Conservation (phyloP, 1,139 yeast species). For the Nakaseomyces nivariensis region DNA sequence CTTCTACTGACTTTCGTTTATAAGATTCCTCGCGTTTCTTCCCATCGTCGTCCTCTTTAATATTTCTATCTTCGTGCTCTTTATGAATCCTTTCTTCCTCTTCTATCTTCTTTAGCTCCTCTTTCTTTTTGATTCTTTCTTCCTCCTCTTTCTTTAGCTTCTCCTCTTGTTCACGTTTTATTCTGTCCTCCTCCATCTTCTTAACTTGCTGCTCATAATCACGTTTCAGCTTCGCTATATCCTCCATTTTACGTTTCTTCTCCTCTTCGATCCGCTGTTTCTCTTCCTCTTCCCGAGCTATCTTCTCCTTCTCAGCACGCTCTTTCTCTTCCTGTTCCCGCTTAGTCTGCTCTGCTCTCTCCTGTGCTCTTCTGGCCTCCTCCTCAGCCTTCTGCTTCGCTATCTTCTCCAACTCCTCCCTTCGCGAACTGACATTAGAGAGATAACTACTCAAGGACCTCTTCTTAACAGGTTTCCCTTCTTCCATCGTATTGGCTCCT, state of each 20-base stretch:
- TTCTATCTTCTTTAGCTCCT: constrained; percentile 1
- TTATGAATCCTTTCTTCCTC: constrained; percentile 3
- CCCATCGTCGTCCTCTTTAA: not conserved
- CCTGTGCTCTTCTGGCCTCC: constrained; percentile 4
- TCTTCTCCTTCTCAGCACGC: not conserved
- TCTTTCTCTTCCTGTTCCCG: not conserved
- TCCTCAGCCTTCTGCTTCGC: constrained; percentile 8
- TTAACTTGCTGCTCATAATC: not conserved
- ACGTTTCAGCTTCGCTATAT: not conserved
- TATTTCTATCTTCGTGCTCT: constrained; percentile 2
- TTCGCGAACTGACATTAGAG: constrained; percentile 26
- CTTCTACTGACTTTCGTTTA: not conserved
- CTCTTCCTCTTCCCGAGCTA: not conserved
- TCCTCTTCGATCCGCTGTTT: not conserved
- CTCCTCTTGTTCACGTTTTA: not conserved
- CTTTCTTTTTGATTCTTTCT: constrained; percentile 2
- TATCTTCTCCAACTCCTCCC: constrained; percentile 24
- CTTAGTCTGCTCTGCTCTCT: not conserved
- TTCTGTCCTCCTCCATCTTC: constrained; percentile 5
- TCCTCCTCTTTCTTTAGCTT: constrained; percentile 1
- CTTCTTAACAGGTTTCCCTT: constrained; percentile 15
- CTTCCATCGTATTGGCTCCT: not conserved
- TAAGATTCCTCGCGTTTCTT: not conserved
- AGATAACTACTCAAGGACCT: constrained; percentile 30
- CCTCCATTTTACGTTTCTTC: constrained; percentile 4